Evolutionary conservation across 352 stramenopile genomes (phyloP).

Genomic region (Pythium aristosporum): DNA sequence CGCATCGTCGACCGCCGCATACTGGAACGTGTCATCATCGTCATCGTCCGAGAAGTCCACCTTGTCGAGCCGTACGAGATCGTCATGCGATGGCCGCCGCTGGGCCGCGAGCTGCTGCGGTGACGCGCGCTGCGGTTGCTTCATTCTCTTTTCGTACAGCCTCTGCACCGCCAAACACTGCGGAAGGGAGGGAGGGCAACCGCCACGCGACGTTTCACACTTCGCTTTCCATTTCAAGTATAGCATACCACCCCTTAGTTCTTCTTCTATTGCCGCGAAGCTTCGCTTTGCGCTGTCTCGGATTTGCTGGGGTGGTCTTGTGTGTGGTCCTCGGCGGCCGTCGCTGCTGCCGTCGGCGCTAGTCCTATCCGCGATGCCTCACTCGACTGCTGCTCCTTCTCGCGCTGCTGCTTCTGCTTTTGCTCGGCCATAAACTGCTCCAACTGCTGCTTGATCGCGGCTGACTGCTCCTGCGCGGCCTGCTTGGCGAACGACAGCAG

Average conservation of each 20-base stretch:
- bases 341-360: background rate
- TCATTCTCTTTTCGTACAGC: background rate
- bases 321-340: background rate
- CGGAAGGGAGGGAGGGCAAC: background rate
- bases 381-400: constrained; percentile 1
- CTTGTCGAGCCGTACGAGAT: constrained; percentile 86
- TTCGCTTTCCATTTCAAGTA: background rate
- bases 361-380: constrained; percentile 7
- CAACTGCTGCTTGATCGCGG: constrained; percentile 64
- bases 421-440: constrained; percentile 64
- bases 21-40: constrained; percentile 81
- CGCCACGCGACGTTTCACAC: constrained; percentile 18
- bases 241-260: background rate
- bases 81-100: constrained; percentile 42
- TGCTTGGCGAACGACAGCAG: constrained; percentile 77
- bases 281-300: background rate
- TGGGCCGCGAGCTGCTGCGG: constrained; percentile 30
- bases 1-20: constrained; percentile 70
- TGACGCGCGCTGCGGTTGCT: constrained; percentile 24
- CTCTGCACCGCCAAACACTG: background rate
- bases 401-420: constrained; percentile 48
- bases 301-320: background rate
- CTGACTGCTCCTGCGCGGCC: constrained; percentile 73
- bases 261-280: constrained; percentile 3
- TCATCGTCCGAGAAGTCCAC: constrained; percentile 85